Conservation (phyloP, 768 basidiomycete species). For the Lactarius hatsudake region DNA sequence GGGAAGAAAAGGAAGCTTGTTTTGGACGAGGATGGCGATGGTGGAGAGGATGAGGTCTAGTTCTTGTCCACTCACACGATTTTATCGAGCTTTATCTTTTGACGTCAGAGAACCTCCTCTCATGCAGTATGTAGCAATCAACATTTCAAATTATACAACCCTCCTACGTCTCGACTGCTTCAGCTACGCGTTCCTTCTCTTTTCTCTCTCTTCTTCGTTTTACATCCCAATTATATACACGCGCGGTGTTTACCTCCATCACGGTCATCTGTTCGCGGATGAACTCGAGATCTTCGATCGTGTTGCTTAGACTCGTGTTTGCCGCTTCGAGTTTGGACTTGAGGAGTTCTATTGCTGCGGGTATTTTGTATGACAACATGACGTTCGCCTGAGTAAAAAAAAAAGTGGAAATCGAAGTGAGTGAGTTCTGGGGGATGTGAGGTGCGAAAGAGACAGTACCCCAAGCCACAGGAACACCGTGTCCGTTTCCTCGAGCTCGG, state of each 20-base stretch:
- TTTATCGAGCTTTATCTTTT: no score
- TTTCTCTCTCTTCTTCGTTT: conserved; percentile 62
- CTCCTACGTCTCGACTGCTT: conserved; percentile 2
- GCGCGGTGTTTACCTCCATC: conserved; percentile 94
- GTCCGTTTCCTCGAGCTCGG: conserved; percentile 81
- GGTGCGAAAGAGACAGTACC: conserved; percentile 46
- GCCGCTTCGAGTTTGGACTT: conserved; percentile 72
- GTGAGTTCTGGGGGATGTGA: background rate
- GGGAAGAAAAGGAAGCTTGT: conserved; percentile 71
- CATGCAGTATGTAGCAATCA: background rate
- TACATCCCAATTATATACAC: conserved; percentile 96
- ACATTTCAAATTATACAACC: background rate
- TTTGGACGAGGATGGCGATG: conserved; percentile 44
- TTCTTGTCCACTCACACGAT: no score
- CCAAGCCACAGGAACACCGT: conserved; percentile 95
- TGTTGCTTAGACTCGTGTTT: conserved; percentile 59
- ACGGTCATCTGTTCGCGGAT: conserved; percentile 92
- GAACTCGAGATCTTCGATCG: conserved; percentile 88
- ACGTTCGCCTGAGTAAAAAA: conserved; percentile 75
- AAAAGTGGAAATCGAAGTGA: background rate
- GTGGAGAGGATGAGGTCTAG: conserved; percentile 34
- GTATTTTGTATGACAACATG: conserved; percentile 91
- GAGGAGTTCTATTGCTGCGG: conserved; percentile 72
- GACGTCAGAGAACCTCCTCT: background rate
- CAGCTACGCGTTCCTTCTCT: conserved; percentile 15